phyloP scores from a whole-genome alignment of 2,329 filamentous ascomycete species.

The Pyrenochaeta sp. region DNA sequence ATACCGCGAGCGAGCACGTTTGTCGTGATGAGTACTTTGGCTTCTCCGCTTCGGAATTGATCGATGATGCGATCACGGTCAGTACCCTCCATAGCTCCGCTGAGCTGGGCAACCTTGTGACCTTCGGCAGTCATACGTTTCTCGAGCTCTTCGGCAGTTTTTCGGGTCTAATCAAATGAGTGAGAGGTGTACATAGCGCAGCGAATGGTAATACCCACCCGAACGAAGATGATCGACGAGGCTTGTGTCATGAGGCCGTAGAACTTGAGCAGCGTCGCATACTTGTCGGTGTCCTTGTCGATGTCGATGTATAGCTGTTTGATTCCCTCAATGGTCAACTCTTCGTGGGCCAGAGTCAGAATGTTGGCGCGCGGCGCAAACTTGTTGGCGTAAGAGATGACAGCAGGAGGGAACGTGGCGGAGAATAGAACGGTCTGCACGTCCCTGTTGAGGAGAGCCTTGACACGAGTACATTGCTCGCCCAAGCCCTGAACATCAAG shows the following conservation, averaged over 20 bases:
- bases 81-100: slow-evolving; percentile 83
- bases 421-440: slow-evolving; percentile 96
- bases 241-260: slow-evolving; percentile 97
- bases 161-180: slow-evolving; percentile 69
- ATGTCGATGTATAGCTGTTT: slow-evolving; percentile 99
- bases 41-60: slow-evolving; percentile 82
- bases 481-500: slow-evolving; percentile 93
- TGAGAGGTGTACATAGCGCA: background rate
- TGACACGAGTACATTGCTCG: slow-evolving; percentile 92
- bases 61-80: slow-evolving; percentile 86
- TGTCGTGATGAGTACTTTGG: slow-evolving; percentile 97
- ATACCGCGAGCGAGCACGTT: slow-evolving; percentile 97
- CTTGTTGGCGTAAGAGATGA: slow-evolving; percentile 80
- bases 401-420: slow-evolving; percentile 87
- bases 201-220: slow-evolving; percentile 60
- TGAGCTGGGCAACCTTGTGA: slow-evolving; percentile 89
- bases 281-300: slow-evolving; percentile 81
- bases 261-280: slow-evolving; percentile 85
- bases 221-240: slow-evolving; percentile 97
- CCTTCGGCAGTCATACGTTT: slow-evolving; percentile 85
- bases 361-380: slow-evolving; percentile 88
- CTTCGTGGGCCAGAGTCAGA: slow-evolving; percentile 85
- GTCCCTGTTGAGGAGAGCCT: slow-evolving; percentile 72
- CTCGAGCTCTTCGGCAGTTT: slow-evolving; percentile 85
- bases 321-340: slow-evolving; percentile 95